Percentiles rank a stretch among this genome's conserved stretches.
These are phyloP conservation scores for Corynespora cassiicola DNA, from an alignment of 2,329 filamentous ascomycete species.

Conservation along the genomic window DNA sequence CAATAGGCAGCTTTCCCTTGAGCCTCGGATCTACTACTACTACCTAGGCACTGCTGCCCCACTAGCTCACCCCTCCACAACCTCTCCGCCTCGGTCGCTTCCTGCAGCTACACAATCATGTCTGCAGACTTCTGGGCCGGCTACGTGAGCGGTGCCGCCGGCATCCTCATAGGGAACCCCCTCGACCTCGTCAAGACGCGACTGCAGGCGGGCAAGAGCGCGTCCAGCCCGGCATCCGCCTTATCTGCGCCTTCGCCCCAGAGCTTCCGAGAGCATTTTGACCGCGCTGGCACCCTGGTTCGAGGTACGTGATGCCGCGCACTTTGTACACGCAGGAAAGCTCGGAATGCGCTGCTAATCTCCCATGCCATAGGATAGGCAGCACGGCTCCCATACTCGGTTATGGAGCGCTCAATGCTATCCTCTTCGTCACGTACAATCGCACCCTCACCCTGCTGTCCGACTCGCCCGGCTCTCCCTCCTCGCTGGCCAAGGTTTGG, in stretches of 20 bases:
- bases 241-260: constrained; percentile 16
- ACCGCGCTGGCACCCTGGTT: constrained; percentile 43
- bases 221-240: not conserved
- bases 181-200: constrained; percentile 81
- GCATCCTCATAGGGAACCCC: constrained; percentile 89
- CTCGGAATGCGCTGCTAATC: no score
- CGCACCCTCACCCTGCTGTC: constrained; percentile 72
- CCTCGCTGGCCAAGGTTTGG: constrained; percentile 72
- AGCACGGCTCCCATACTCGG: constrained; percentile 85
- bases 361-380: constrained; percentile 55
- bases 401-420: constrained; percentile 88
- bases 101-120: constrained; percentile 57
- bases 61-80: constrained; percentile 11
- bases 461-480: constrained; percentile 26
- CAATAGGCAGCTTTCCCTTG: constrained; percentile 1
- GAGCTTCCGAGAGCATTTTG: constrained; percentile 40
- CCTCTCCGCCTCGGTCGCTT: constrained; percentile 15
- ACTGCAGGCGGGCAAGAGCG: constrained; percentile 68
- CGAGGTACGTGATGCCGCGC: constrained; percentile 32
- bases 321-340: not conserved
- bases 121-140: constrained; percentile 93
- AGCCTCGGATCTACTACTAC: constrained; percentile 16
- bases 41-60: constrained; percentile 1
- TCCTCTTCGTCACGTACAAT: constrained; percentile 92
- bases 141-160: constrained; percentile 83